These are phyloP conservation scores for Aureobasidium mangrovei DNA, from an alignment of 2,329 filamentous ascomycete genomes.

Conservation along the genomic window DNA sequence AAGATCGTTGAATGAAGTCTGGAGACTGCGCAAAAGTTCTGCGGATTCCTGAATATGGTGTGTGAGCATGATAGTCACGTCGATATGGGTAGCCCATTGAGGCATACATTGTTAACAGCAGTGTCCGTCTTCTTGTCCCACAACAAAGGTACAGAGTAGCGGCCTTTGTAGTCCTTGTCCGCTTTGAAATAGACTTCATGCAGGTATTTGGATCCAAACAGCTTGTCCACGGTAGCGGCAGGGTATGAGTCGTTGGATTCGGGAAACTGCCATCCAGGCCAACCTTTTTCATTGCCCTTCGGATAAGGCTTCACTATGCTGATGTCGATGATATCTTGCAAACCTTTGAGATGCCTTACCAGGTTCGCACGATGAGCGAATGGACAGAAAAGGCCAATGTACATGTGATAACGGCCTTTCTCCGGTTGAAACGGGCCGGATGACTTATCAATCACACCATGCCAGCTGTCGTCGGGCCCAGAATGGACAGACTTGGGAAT, in stretches of 20 bases:
- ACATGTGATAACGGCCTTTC: conserved; percentile 46
- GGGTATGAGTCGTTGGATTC: conserved; percentile 45
- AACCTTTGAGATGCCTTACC: conserved; percentile 49
- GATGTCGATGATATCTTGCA: conserved; percentile 45
- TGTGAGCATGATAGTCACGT: neutral
- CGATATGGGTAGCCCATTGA: neutral
- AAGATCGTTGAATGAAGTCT: conserved; percentile 46
- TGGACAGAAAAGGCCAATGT: conserved; percentile 55
- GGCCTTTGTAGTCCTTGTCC: conserved; percentile 51
- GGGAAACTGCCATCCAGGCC: conserved; percentile 56
- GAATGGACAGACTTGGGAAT: conserved; percentile 24
- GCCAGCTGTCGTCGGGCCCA: conserved; percentile 39
- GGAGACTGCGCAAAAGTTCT: conserved; percentile 51
- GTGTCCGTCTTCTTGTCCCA: conserved; percentile 52
- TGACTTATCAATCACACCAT: conserved; percentile 38
- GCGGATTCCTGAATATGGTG: conserved; percentile 39
- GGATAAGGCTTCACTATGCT: conserved; percentile 58
- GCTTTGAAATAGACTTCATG: conserved; percentile 55
- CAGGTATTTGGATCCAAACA: conserved; percentile 50
- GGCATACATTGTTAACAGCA: conserved; percentile 47
- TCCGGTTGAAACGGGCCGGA: conserved; percentile 42
- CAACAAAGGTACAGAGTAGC: conserved; percentile 52
- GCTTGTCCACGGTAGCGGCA: conserved; percentile 50
- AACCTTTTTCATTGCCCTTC: conserved; percentile 54
- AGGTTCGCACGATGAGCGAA: conserved; percentile 55